Conservation (phyloP, 805 yeast genomes). For the Kregervanrija fluxuum region DNA sequence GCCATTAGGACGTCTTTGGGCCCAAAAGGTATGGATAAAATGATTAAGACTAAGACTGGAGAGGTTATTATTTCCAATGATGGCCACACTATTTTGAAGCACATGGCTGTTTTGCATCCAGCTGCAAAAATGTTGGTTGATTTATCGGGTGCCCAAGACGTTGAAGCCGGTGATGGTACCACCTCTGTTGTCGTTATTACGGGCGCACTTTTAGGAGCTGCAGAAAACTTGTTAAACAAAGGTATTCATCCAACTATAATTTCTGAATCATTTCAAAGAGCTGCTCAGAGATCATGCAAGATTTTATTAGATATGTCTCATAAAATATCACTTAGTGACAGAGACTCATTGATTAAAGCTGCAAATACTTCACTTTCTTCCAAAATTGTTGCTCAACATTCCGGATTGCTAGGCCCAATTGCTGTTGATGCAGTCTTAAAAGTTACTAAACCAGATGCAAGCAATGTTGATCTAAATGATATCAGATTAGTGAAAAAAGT, state of each 20-base stretch:
- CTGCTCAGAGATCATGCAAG: conserved; percentile 77
- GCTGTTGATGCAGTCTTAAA: conserved; percentile 89
- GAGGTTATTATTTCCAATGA: conserved; percentile 94
- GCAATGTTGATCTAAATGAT: conserved; percentile 78
- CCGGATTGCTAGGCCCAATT: conserved; percentile 80
- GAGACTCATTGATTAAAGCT: conserved; percentile 80
- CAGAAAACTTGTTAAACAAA: conserved; percentile 79
- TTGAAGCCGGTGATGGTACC: conserved; percentile 99
- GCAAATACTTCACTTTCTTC: conserved; percentile 92
- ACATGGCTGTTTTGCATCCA: conserved; percentile 98
- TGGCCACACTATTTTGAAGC: conserved; percentile 94
- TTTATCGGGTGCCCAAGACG: conserved; percentile 94
- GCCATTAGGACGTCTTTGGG: conserved; percentile 94
- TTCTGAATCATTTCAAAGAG: conserved; percentile 88
- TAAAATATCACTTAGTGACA: conserved; percentile 69
- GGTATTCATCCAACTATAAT: conserved; percentile 95
- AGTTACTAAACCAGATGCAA: conserved; percentile 41
- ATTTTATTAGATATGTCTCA: conserved; percentile 79
- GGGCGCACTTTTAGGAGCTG: conserved; percentile 91
- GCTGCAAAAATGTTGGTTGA: conserved; percentile 97
- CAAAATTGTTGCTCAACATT: conserved; percentile 91
- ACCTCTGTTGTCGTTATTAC: conserved; percentile 94
- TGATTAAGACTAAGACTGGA: conserved; percentile 91
- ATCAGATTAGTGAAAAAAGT: conserved; percentile 87
- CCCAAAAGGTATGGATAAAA: conserved; percentile 99